phyloP scores from a whole-genome alignment of 2,329 filamentous ascomycete species.

The Xylariaceae sp. region DNA sequence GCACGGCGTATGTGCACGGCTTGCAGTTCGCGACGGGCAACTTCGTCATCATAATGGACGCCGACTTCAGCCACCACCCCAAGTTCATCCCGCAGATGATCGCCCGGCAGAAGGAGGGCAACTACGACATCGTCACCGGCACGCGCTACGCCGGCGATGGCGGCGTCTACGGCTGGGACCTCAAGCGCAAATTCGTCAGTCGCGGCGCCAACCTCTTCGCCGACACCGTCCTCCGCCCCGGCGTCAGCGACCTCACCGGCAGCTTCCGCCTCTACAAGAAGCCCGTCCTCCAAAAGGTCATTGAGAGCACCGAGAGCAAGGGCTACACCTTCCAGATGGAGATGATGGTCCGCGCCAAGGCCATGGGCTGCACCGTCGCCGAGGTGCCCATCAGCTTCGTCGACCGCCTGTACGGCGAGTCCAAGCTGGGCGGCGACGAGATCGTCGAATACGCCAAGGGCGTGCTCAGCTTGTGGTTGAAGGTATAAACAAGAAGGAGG shows the following conservation, averaged over 20 bases:
- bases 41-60: slow-evolving; percentile 99
- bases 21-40: slow-evolving; percentile 86
- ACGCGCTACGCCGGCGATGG: slow-evolving; percentile 87
- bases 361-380: slow-evolving; percentile 86
- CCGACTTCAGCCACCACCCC: slow-evolving; percentile 97
- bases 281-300: slow-evolving; percentile 81
- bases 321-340: slow-evolving; percentile 99
- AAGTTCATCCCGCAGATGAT: slow-evolving; percentile 99
- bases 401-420: slow-evolving; percentile 90
- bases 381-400: slow-evolving; percentile 97
- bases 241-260: slow-evolving; percentile 92
- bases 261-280: slow-evolving; percentile 95
- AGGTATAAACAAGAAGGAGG: slow-evolving; percentile 47
- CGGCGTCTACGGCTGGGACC: slow-evolving; percentile 93
- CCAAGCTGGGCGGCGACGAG: slow-evolving; percentile 89
- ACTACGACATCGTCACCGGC: slow-evolving; percentile 95
- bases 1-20: slow-evolving; percentile 93
- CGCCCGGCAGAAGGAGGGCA: slow-evolving; percentile 63
- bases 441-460: slow-evolving; percentile 95
- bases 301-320: slow-evolving; percentile 86
- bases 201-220: slow-evolving; percentile 92
- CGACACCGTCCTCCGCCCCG: slow-evolving; percentile 86
- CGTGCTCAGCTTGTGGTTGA: slow-evolving; percentile 70
- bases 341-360: slow-evolving; percentile 96
- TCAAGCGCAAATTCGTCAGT: slow-evolving; percentile 80